Evolutionary conservation across 306 rosid species (phyloP), one percentile per base, ranked within the genome.

Genomic region (Quercus alba): DNA sequence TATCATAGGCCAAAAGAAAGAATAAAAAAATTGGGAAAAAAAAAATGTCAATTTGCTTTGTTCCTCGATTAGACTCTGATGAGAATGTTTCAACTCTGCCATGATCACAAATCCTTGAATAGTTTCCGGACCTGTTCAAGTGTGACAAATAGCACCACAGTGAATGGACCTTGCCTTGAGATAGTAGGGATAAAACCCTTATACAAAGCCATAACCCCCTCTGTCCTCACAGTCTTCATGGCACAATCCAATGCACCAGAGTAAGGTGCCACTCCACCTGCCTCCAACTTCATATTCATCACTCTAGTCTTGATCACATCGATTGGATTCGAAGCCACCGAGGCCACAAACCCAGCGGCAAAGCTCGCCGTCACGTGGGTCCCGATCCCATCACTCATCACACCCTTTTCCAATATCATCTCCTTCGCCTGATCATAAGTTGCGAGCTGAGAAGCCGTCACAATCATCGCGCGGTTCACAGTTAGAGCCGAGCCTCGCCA

Each of bases 261-360:
- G 81, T 77, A 77, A 19, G 75, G 81, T 9, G 81, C 56, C 44
- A 10, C 64, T 1, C 21, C 57, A 14, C 68, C 81, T 5, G 56
- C 66, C 67, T 77, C 81, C 52, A 77, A 51, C 67, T 68, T 67
- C 81, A 77, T 77, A 21, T 35, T 77, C 81, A 77, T 77, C 56
- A 77, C 81, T 6, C 81, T 51, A 0, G 81, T 67, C 73, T 77
- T 77, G 15, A 68, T 69, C 74, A 77, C 75, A 3, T 69, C 67
- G 12, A 69, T 61, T 2, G 75, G 75, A 44, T 77, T 77, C 21
- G 80, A 77, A 0, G 80, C 64, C 72, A 77, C 74, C 25, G 66
- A 62, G 5, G 55, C 80, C 26, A 77, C 80, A 5, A 77, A 66
- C 73, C 74, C 80, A 0, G 74, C 80, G 1, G 74, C 54, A 15